Conservation (phyloP, 768 basidiomycete species). For the Heimioporus sp. region DNA sequence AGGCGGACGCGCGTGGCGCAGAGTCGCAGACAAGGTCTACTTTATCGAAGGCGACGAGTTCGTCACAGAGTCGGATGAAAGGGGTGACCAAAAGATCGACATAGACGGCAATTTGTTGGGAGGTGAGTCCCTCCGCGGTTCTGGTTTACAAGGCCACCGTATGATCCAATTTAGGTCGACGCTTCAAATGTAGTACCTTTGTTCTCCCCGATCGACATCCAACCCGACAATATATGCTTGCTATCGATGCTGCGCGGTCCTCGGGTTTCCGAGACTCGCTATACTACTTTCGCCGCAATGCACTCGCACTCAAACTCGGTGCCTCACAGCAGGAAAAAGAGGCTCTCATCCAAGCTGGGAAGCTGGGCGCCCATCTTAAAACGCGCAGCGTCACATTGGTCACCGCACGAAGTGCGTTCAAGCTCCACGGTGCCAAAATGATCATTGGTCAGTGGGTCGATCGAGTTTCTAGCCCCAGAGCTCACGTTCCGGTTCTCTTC, state of each 20-base stretch:
- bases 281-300: conserved; percentile 96
- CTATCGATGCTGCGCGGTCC: conserved; percentile 95
- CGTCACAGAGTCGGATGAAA: conserved; percentile 75
- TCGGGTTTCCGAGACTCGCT: conserved; percentile 96
- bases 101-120: conserved; percentile 77
- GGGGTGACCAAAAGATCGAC: conserved; percentile 93
- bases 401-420: conserved; percentile 89
- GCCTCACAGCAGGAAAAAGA: conserved; percentile 92
- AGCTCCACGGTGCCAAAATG: conserved; percentile 91
- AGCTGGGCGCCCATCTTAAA: conserved; percentile 84
- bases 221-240: conserved; percentile 86
- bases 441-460: conserved; percentile 60
- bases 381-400: conserved; percentile 93
- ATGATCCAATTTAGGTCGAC: conserved; percentile 53
- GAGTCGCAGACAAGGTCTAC: conserved; percentile 71
- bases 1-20: conserved; percentile 65
- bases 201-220: conserved; percentile 82
- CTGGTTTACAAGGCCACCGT: too few species aligned
- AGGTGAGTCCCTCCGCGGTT: conserved; percentile 47
- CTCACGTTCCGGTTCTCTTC: background rate
- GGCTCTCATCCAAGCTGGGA: conserved; percentile 82
- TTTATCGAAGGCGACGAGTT: conserved; percentile 90
- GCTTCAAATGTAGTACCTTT: conserved; percentile 89
- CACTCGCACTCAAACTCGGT: conserved; percentile 85
- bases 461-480: background rate